These are phyloP conservation scores for Pseudozyma tsukubaensis DNA, from an alignment of 1,284 basidiomycete genomes.

Conservation along the genomic window DNA sequence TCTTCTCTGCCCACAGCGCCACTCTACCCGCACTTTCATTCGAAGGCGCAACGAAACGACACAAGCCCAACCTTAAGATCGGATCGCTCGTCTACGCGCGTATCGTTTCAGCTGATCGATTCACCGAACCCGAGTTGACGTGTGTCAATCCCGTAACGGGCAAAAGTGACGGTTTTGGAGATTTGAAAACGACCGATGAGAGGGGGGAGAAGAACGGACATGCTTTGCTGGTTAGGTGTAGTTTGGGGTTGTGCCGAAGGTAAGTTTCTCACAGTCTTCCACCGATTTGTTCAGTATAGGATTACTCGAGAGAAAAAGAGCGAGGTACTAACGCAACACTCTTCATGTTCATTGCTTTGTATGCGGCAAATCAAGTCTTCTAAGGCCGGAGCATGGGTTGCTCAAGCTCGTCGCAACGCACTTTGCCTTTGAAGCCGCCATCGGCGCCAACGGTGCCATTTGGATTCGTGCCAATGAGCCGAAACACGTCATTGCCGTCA, in stretches of 20 bases:
- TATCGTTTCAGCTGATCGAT: slow-evolving; percentile 51
- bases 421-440: slow-evolving; percentile 66
- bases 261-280: no score
- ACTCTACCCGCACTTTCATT: slow-evolving; percentile 64
- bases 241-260: slow-evolving; percentile 45
- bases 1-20: slow-evolving; percentile 55
- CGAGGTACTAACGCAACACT: slow-evolving; percentile 11
- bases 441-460: slow-evolving; percentile 62
- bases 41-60: slow-evolving; percentile 66
- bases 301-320: background rate
- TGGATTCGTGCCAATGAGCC: slow-evolving; percentile 54
- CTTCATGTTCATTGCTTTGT: no score
- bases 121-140: slow-evolving; percentile 64
- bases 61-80: slow-evolving; percentile 64
- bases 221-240: slow-evolving; percentile 45
- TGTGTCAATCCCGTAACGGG: slow-evolving; percentile 62
- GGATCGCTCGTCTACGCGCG: slow-evolving; percentile 64
- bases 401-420: slow-evolving; percentile 49
- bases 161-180: slow-evolving; percentile 63
- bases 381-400: slow-evolving; percentile 45
- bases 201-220: slow-evolving; percentile 29
- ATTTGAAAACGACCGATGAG: slow-evolving; percentile 55
- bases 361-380: slow-evolving; percentile 8
- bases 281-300: background rate
- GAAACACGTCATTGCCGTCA: slow-evolving; percentile 57